Percentiles rank a stretch among this genome's conserved stretches.
Conservation (phyloP, 371 early-diverging fungal species). For the Lichtheimia corymbifera region DNA sequence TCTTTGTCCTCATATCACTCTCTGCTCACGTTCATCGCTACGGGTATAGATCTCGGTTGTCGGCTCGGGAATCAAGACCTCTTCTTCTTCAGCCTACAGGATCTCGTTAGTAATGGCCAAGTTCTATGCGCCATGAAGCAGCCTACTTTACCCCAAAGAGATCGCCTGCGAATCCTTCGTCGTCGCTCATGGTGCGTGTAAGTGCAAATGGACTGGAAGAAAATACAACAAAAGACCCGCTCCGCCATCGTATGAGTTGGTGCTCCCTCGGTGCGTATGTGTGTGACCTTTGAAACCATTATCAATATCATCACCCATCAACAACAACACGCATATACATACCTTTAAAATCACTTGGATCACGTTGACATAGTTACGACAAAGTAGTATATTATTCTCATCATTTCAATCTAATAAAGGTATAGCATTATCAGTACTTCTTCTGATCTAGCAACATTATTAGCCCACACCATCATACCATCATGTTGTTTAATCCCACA, state of each 20-base stretch:
- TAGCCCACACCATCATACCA: too few species aligned
- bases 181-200: constrained; percentile 24
- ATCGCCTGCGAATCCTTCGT: constrained; percentile 46
- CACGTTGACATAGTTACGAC: not conserved
- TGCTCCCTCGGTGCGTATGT: not conserved
- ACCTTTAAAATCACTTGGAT: not conserved
- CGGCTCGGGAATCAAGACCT: constrained; percentile 47
- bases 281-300: not conserved
- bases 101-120: not conserved
- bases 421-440: too few species aligned
- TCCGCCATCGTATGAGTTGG: not conserved
- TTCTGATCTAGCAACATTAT: too few species aligned
- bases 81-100: constrained; percentile 33
- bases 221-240: not conserved
- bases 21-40: constrained; percentile 17
- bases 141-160: constrained; percentile 41
- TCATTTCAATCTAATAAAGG: too few species aligned
- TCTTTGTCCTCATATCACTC: not conserved
- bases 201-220: not conserved
- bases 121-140: not conserved
- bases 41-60: constrained; percentile 56
- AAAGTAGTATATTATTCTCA: not conserved
- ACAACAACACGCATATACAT: not conserved
- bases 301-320: not conserved
- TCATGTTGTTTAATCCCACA: too few species aligned